Percentiles rank a stretch among this genome's conserved stretches.
Conservation (phyloP, 2,329 filamentous ascomycete genomes). For the Cadophora gregata region DNA sequence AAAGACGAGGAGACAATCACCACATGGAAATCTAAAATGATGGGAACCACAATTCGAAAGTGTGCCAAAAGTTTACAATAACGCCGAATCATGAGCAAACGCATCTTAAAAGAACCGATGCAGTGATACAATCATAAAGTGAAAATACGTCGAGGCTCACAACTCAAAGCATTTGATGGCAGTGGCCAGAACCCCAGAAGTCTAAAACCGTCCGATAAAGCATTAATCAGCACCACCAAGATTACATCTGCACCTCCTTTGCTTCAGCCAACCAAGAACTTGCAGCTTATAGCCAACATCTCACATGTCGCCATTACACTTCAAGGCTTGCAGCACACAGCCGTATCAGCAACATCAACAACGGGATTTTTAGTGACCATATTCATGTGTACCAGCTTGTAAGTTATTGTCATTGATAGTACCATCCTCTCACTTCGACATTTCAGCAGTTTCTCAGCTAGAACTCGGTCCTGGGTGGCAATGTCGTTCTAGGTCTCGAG, state of each 20-base stretch:
- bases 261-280: not conserved
- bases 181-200: not conserved
- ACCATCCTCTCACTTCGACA: not conserved
- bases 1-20: not conserved
- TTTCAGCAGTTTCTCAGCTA: not conserved
- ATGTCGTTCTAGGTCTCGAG: not conserved
- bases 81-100: not conserved
- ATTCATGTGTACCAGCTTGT: not conserved
- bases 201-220: not conserved
- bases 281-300: not conserved
- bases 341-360: not conserved
- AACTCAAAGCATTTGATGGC: not conserved
- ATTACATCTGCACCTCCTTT: not conserved
- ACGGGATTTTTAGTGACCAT: not conserved
- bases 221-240: not conserved
- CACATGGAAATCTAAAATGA: not conserved
- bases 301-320: not conserved
- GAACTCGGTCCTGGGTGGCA: not conserved
- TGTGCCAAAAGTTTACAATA: not conserved
- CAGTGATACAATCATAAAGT: not conserved
- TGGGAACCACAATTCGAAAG: not conserved
- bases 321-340: slow-evolving; percentile 1
- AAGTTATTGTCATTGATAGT: not conserved
- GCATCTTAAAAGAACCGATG: not conserved
- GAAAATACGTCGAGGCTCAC: not conserved